Evolutionary conservation across 441 rosid species (phyloP), one percentile per base, ranked within the genome.

Genomic region (Kokia cookei): DNA sequence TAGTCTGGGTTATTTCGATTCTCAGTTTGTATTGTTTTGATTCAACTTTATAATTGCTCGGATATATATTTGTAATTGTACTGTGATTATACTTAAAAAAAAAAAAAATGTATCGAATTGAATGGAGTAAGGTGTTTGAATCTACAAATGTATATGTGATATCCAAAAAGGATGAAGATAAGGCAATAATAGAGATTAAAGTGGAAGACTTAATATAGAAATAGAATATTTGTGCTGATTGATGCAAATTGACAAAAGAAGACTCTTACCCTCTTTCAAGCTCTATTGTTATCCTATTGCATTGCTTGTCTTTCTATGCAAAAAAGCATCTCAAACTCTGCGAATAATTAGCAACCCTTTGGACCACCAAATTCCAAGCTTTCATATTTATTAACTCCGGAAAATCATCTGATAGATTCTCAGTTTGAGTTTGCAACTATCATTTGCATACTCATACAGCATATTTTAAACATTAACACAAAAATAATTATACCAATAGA

Each of bases 161-260:
- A 27, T 26, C 17, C 27, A 9, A 26, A 37, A 17, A 45, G 50
- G 35, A 64, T 67, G 37, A 72, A 47, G 79, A 75, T 64, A 55
- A 45, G 63, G 63, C 76, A 71, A 70, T 82, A 55, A 77, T 78
- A 12, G 75, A 62, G 66, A 67, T 75, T 69, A 72, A 68, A 65
- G 64, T 70, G 51, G 82, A 78, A 68, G 69, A 69, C 70, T 24
- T 64, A 29, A 63, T 65, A 73, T 69, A 57, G 68, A 75, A 68
- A 37, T 10, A 77, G 87, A 78, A 77, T 80, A 73, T 73, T 64
- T 81, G 77, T 67, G 80, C 71, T 76, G 86, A 78, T 84, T 81
- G 83, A 75, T 77, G 82, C 76, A 63, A 77, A 69, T 73, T 57
- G 61, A 24, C 32, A 22, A 3, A 40, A 71, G 50, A 40, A 70